Evolutionary conservation across 495 filamentous ascomycete species (phyloP).

Genomic region (Durotheca rogersii): DNA sequence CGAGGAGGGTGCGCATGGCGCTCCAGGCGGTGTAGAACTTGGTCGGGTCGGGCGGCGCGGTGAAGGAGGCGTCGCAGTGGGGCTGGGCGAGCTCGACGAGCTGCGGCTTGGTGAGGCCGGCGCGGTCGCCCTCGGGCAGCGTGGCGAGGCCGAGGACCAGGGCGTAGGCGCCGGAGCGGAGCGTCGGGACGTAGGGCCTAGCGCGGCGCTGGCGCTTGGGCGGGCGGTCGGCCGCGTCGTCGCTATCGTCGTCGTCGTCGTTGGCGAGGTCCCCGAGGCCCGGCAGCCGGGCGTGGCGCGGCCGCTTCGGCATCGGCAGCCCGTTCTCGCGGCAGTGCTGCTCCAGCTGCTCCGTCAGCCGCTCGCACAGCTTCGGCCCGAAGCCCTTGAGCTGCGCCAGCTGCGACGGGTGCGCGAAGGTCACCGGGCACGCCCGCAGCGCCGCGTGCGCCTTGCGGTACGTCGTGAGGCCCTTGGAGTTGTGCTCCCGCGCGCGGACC

Average conservation of each 20-base stretch:
- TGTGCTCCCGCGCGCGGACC: constrained; percentile 68
- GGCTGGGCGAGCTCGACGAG: constrained; percentile 70
- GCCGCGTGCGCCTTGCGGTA: constrained; percentile 83
- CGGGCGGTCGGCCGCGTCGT: constrained; percentile 48
- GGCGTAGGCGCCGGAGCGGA: constrained; percentile 74
- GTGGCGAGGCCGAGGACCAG: constrained; percentile 67
- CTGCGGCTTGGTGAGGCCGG: constrained; percentile 66
- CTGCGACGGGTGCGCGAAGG: constrained; percentile 73
- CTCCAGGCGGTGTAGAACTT: constrained; percentile 82
- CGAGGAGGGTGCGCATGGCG: constrained; percentile 75
- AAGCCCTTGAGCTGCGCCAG: constrained; percentile 71
- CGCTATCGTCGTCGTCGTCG: constrained; percentile 33
- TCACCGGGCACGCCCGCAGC: constrained; percentile 73
- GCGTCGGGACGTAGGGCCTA: constrained; percentile 69
- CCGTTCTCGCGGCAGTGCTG: constrained; percentile 68
- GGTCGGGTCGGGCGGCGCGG: constrained; percentile 62
- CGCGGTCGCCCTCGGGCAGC: constrained; percentile 53
- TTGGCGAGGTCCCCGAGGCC: constrained; percentile 27
- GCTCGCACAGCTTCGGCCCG: constrained; percentile 67
- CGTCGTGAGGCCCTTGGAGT: constrained; percentile 66
- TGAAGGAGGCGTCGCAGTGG: constrained; percentile 74
- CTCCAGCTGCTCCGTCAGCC: constrained; percentile 68
- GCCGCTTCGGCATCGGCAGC: constrained; percentile 66
- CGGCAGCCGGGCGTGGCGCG: constrained; percentile 33
- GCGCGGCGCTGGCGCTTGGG: constrained; percentile 65